These are phyloP conservation scores for Rhodotorula graminis DNA, from an alignment of 768 basidiomycete genomes.

Conservation along the genomic window DNA sequence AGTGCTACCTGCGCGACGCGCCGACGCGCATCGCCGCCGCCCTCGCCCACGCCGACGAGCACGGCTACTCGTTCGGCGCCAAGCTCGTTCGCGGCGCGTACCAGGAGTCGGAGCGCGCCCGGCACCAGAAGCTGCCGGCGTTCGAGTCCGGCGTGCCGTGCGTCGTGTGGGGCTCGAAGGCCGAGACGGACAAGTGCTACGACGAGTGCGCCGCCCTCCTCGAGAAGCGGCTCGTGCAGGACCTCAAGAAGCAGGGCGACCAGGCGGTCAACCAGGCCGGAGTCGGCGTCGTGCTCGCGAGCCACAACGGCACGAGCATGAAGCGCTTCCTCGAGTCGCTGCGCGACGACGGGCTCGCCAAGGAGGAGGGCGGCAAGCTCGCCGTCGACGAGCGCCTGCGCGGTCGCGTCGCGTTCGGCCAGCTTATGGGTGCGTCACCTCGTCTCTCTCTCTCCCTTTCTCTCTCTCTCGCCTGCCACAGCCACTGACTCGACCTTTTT, in stretches of 20 bases:
- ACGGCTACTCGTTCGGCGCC: slow-evolving; percentile 42
- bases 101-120: slow-evolving; percentile 39
- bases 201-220: slow-evolving; percentile 38
- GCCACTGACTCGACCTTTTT: background rate
- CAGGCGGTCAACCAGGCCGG: background rate
- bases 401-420: slow-evolving; percentile 41
- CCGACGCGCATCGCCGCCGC: slow-evolving; percentile 31
- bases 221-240: slow-evolving; percentile 34
- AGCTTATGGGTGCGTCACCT: slow-evolving; percentile 39
- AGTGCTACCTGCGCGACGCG: slow-evolving; percentile 38
- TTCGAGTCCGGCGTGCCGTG: slow-evolving; percentile 15
- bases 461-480: background rate
- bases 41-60: slow-evolving; percentile 36
- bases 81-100: slow-evolving; percentile 45
- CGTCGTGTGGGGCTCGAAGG: slow-evolving; percentile 42
- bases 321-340: slow-evolving; percentile 30
- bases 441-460: background rate
- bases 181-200: slow-evolving; percentile 43
- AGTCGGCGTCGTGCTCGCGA: slow-evolving; percentile 40
- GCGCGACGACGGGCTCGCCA: slow-evolving; percentile 33
- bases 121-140: background rate
- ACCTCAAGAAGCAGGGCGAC: slow-evolving; percentile 13
- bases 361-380: slow-evolving; percentile 20
- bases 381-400: slow-evolving; percentile 38
- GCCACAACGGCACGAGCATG: slow-evolving; percentile 42